These are phyloP conservation scores for Penicillium sclerotigenum DNA, from an alignment of 2,329 filamentous ascomycete genomes.

Conservation along the genomic window DNA sequence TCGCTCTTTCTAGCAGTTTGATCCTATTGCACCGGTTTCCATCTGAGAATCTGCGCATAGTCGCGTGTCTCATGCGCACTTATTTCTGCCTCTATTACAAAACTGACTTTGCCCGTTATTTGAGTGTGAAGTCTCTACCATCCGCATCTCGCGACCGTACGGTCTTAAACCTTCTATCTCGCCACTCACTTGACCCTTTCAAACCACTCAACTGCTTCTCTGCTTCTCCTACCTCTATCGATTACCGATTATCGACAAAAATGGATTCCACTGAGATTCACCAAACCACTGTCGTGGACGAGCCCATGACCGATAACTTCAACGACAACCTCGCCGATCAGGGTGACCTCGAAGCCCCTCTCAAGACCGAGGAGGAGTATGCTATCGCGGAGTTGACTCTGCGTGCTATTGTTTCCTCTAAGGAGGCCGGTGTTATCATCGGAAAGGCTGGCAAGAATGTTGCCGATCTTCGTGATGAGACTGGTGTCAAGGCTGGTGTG, in stretches of 20 bases:
- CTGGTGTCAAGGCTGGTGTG: slow-evolving; percentile 94
- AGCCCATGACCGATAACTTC: slow-evolving; percentile 59
- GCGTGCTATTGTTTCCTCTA: slow-evolving; percentile 95
- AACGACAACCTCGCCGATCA: slow-evolving; percentile 64
- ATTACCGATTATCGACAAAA: slow-evolving; percentile 16
- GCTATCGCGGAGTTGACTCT: slow-evolving; percentile 88
- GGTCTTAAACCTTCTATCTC: slow-evolving; percentile 1
- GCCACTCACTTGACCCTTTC: slow-evolving; percentile 13
- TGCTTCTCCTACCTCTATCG: slow-evolving; percentile 21
- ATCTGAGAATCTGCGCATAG: neutral
- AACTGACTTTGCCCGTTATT: slow-evolving; percentile 6
- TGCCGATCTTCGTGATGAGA: slow-evolving; percentile 93
- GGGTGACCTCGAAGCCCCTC: slow-evolving; percentile 69
- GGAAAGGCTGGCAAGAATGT: slow-evolving; percentile 99
- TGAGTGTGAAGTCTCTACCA: slow-evolving; percentile 9
- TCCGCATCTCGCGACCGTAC: slow-evolving; percentile 7
- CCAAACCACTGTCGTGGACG: slow-evolving; percentile 58
- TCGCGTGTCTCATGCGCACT: neutral
- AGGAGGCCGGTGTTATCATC: slow-evolving; percentile 98
- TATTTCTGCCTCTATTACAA: slow-evolving; percentile 3
- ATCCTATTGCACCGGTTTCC: neutral
- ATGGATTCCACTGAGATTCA: slow-evolving; percentile 62
- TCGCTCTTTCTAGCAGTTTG: slow-evolving; percentile 2
- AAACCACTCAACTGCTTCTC: slow-evolving; percentile 23
- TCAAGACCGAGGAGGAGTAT: slow-evolving; percentile 96